Evolutionary conservation across 305 asterid species (phyloP), one percentile per base, ranked within the genome.

Genomic region (Fraxinus nigra): DNA sequence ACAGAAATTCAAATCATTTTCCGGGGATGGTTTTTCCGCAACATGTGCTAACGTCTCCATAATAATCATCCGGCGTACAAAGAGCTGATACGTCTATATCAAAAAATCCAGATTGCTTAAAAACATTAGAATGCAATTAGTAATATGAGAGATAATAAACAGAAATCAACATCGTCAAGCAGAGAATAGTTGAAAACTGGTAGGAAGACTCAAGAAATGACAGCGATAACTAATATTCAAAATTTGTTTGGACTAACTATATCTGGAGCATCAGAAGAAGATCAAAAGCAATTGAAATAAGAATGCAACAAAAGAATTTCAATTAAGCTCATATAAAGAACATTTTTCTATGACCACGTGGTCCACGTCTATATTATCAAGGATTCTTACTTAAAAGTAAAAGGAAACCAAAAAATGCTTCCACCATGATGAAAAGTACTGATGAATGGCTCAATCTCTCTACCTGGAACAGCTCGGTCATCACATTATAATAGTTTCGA

Each of bases 391-490:
- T 11, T 46, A 46, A 46, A 46, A 46, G 54, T 43, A 43, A n/a
- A 54, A 54, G 1, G 26, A 14, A 54, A 18, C 24, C 65, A 54
- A 54, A 54, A 14, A 46, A 11, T 9, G 70, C 32, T 78, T 72
- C 69, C 59, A 79, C 74, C 32, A 28, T 43, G 28, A 5, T 14
- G 63, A 56, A 24, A 61, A 18, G 32, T n/a, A 20, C 75, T 65
- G 10, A 3, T 24, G 38, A 18, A 30, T 22, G 18, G 14, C 74
- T 63, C 26, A 67, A 43, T 79, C 77, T 78, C 78, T 72, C 67
- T 89, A 95, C 99, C 98, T 94, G 97, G 86, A 95, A 92, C 61
- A 93, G 89, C 78, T 89, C 97, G 76, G 93, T 91, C 97, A 95
- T 94, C 84, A 90, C 18, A 89, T 91, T 91, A 77, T 98, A 88